A percentile compares a stretch with the other conserved stretches of the same genome.
These are phyloP conservation scores for Salvia rosmarinus DNA, from an alignment of 257 asterid species.

Conservation along the genomic window DNA sequence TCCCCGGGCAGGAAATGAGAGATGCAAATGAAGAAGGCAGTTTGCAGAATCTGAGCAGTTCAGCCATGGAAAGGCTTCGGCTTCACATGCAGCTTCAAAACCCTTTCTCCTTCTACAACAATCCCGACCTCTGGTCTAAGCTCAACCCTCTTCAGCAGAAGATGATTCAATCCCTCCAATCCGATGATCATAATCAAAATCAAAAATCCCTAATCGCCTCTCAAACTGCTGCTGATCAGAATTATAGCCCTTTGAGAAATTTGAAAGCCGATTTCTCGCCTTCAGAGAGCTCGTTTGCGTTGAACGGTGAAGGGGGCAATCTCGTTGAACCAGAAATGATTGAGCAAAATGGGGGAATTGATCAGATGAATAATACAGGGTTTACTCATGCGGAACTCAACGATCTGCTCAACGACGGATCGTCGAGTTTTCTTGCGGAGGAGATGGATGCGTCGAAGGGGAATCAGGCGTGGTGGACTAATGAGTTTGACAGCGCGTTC, in stretches of 20 bases:
- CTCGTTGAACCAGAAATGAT: conserved; percentile 16
- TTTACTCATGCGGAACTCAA: conserved; percentile 62
- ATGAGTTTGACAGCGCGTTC: conserved; percentile 63
- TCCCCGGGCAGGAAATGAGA: conserved; percentile 40
- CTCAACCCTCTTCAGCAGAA: conserved; percentile 52
- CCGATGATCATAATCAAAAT: conserved; percentile 24
- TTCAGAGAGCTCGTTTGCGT: conserved; percentile 32
- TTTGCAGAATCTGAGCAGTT: conserved; percentile 64
- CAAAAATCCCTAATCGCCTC: conserved; percentile 22
- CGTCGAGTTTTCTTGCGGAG: conserved; percentile 32
- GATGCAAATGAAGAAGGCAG: conserved; percentile 39
- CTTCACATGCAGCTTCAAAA: conserved; percentile 86
- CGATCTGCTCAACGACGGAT: conserved; percentile 45
- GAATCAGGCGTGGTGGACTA: conserved; percentile 63
- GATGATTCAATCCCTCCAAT: conserved; percentile 58
- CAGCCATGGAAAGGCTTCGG: conserved; percentile 91
- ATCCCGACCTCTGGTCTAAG: conserved; percentile 66
- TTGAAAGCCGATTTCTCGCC: conserved; percentile 36
- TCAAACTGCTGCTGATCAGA: conserved; percentile 30
- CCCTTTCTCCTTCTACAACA: conserved; percentile 59
- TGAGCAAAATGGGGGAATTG: conserved; percentile 29
- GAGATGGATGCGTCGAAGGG: conserved; percentile 50
- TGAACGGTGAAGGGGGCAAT: conserved; percentile 15
- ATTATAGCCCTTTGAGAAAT: conserved; percentile 32
- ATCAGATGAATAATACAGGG: conserved; percentile 34